Evolutionary conservation across 1,284 basidiomycete genomes (phyloP).

Genomic region (Puccinia hordei): DNA sequence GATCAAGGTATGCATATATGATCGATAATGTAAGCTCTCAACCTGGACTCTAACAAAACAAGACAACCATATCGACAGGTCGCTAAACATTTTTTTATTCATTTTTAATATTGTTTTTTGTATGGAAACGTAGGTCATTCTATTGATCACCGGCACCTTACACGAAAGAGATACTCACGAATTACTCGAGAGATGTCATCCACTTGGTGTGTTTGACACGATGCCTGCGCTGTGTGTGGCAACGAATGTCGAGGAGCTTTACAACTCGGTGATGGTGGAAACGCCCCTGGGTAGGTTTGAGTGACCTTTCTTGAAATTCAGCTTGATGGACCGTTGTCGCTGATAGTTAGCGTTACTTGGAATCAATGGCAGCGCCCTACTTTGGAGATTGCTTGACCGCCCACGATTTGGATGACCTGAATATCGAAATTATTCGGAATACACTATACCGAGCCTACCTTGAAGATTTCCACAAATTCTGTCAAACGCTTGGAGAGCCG

Average conservation of each 20-base stretch:
- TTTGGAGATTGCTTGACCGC: constrained; percentile 95
- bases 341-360: neutral
- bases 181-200: constrained; percentile 92
- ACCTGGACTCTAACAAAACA: neutral
- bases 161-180: constrained; percentile 98
- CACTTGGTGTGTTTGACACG: constrained; percentile 95
- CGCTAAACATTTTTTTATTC: neutral
- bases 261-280: constrained; percentile 94
- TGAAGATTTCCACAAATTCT: constrained; percentile 92
- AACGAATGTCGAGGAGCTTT: constrained; percentile 98
- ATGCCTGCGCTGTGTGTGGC: constrained; percentile 99
- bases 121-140: constrained; percentile 63
- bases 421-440: constrained; percentile 99
- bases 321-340: constrained; percentile 47
- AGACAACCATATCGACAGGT: neutral
- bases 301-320: neutral
- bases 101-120: constrained; percentile 62
- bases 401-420: constrained; percentile 94
- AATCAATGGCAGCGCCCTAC: constrained; percentile 74
- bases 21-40: constrained; percentile 78
- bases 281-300: constrained; percentile 79
- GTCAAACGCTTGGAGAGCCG: constrained; percentile 74
- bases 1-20: constrained; percentile 89
- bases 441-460: constrained; percentile 99
- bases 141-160: constrained; percentile 90